These are phyloP conservation scores for Hansenula lynferdii DNA, from an alignment of 1,139 yeast species.

Conservation along the genomic window DNA sequence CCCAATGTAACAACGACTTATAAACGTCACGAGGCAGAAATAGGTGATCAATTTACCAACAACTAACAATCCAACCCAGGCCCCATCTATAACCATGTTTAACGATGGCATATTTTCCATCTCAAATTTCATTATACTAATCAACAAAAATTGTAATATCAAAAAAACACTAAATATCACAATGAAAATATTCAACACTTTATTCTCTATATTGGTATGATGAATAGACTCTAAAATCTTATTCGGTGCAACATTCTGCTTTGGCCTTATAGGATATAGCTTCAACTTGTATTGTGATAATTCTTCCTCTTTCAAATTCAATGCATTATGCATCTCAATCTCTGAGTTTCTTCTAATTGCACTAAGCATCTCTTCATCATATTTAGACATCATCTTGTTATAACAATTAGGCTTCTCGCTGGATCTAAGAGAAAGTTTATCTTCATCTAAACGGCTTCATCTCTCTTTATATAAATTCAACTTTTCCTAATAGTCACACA, in stretches of 20 bases:
- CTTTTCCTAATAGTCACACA: no score
- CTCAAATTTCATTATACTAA: constrained; percentile 14
- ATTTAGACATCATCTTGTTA: neutral
- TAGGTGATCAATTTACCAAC: constrained; percentile 16
- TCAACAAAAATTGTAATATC: constrained; percentile 13
- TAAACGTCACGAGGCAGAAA: constrained; percentile 12
- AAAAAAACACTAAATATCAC: constrained; percentile 13
- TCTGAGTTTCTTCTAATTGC: constrained; percentile 2
- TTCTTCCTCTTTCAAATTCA: neutral
- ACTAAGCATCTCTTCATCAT: neutral
- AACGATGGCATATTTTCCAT: neutral
- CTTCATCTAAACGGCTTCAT: no score
- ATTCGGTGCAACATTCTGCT: constrained; percentile 6
- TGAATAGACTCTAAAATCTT: constrained; percentile 13
- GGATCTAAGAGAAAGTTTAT: no score
- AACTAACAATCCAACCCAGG: constrained; percentile 2
- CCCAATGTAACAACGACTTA: constrained; percentile 18
- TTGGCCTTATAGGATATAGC: neutral
- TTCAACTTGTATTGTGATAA: neutral
- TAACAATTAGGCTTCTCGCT: no score
- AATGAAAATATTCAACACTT: constrained; percentile 16
- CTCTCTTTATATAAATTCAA: no score
- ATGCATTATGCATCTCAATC: neutral
- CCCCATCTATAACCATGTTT: constrained; percentile 2
- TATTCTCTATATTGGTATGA: constrained; percentile 15